These are phyloP conservation scores for Croton laevigatus DNA, from an alignment of 441 rosid species.

Conservation along the genomic window DNA sequence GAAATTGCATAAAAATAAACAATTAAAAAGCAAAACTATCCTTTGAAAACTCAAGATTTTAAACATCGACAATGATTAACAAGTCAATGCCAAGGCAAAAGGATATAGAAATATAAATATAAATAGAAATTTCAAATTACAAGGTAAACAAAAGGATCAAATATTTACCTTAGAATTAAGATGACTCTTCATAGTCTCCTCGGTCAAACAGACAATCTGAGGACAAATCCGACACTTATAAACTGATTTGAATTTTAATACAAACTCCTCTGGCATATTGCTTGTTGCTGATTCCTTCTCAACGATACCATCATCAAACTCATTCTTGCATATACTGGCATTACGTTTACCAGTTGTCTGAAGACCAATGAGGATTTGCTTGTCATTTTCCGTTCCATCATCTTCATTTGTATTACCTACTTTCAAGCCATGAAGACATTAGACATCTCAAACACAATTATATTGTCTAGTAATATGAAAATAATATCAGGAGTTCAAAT, in stretches of 20 bases:
- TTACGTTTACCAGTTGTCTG: constrained; percentile 17
- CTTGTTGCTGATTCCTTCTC: constrained; percentile 31
- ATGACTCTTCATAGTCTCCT: constrained; percentile 57
- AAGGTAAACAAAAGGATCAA: not conserved
- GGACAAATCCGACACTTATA: constrained; percentile 86
- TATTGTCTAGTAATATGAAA: no score
- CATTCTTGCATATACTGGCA: constrained; percentile 17
- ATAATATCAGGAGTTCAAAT: not conserved
- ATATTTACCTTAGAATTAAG: constrained; percentile 67
- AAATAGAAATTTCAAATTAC: not conserved
- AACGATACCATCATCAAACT: constrained; percentile 13
- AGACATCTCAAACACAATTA: constrained; percentile 4
- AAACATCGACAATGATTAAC: not conserved
- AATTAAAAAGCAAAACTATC: not conserved
- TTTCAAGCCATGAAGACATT: constrained; percentile 16
- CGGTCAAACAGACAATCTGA: constrained; percentile 55
- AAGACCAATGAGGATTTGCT: constrained; percentile 18
- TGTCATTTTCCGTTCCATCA: constrained; percentile 39
- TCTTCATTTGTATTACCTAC: constrained; percentile 42
- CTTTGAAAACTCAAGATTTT: not conserved
- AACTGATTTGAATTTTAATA: constrained; percentile 64
- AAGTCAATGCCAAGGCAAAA: not conserved
- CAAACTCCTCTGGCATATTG: constrained; percentile 51
- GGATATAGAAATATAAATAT: not conserved
- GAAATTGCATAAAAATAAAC: not conserved